Base-by-base conservation (phyloP, 495 filamentous ascomycete species). In the Tuber calosporum region DNA sequence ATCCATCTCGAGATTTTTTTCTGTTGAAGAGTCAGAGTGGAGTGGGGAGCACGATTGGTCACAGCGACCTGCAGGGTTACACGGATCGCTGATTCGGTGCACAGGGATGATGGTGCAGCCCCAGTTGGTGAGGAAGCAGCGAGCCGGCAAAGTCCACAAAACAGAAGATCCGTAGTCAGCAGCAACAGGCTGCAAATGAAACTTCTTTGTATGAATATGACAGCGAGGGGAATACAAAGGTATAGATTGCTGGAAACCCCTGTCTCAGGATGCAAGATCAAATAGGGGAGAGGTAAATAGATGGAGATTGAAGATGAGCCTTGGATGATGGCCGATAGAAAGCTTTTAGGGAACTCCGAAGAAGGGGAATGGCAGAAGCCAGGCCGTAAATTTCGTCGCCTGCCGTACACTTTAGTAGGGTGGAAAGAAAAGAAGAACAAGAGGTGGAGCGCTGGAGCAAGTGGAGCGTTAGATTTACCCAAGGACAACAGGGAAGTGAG, bases 21-120 rank as follows among this genome's bases (percentile, higher is more conserved):
- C 30, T 69, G 73, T 36, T 37, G 73, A 78, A 73, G 74, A 78
- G 75, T 77, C 75, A 77, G 67, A 73, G 69, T 72, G 74, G 73
- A 77, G 71, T 37, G 67, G 69, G 39, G 53, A 41, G 62, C 26
- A 37, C 58, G 68, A 78, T 78, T 78, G 76, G 76, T 53, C 43
- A 34, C 58, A 69, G 38, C 40, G 67, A 71, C 72, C 73, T 73
- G 67, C 66, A 69, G 34, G 71, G 76, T 78, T 70, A 70, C 77
- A 78, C 76, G 58, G 76, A 78, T 78, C 74, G 76, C 75, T 78
- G 76, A 78, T 78, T 78, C 71, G 76, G 69, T 66, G 74, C 17
- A 42, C 76, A 74, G 77, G 76, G 76, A 69, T 77, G 68, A 68
- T 76, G 58, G 67, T 71, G 70, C 74, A 76, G 75, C 70, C 74